A percentile compares a stretch with the other conserved stretches of the same genome.
Evolutionary conservation across 345 rosid genomes (phyloP).

Genomic region (Moringa oleifera): DNA sequence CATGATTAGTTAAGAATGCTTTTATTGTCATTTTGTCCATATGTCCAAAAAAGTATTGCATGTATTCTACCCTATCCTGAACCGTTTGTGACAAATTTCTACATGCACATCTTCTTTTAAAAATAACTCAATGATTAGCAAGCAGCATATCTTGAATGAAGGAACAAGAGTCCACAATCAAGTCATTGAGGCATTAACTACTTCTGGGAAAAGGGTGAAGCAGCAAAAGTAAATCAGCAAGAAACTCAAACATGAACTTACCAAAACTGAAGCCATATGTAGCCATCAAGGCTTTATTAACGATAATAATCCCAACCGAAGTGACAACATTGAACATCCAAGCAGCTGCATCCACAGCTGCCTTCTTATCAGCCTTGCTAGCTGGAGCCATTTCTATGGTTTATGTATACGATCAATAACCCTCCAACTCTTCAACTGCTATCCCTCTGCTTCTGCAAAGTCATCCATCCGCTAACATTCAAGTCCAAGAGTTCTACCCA

Average conservation of each 20-base stretch:
- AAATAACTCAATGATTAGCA: too few species aligned
- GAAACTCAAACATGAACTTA: constrained; percentile 21
- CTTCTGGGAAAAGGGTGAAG: not conserved
- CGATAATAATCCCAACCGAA: constrained; percentile 92
- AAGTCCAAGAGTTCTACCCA: too few species aligned
- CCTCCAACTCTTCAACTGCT: constrained; percentile 1
- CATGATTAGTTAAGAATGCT: not conserved
- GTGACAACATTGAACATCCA: constrained; percentile 99
- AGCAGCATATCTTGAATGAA: too few species aligned
- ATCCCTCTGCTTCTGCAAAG: not conserved
- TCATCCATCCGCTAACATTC: not conserved
- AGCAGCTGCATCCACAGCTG: constrained; percentile 85
- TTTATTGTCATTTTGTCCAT: not conserved
- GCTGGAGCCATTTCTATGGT: constrained; percentile 55
- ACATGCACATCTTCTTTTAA: too few species aligned
- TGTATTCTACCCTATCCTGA: not conserved
- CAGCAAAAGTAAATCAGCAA: not conserved
- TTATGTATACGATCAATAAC: constrained; percentile 11
- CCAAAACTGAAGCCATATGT: constrained; percentile 97
- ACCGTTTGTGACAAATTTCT: not conserved
- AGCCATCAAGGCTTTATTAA: constrained; percentile 97
- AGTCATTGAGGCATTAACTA: not conserved
- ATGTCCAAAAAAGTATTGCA: not conserved
- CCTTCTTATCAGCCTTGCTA: constrained; percentile 74
- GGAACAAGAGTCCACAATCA: not conserved